Conservation (phyloP, 2,329 filamentous ascomycete species). For the Fusarium succisae region DNA sequence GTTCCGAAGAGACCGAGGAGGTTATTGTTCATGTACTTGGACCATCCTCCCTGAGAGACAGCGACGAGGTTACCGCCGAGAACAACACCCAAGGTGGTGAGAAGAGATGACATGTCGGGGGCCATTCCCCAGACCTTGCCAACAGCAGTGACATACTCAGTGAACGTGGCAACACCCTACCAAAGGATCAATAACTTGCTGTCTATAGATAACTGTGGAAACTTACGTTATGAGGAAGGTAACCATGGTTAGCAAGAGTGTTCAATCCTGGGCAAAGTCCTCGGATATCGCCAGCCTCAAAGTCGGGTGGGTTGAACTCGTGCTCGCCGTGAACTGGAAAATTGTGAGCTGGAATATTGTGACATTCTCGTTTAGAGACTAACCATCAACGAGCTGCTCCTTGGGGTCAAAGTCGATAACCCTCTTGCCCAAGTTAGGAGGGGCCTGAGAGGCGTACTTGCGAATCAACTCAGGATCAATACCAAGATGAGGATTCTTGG, state of each 20-base stretch:
- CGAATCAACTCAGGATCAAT: constrained; percentile 32
- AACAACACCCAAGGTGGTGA: constrained; percentile 31
- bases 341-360: background rate
- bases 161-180: background rate
- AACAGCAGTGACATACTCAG: constrained; percentile 26
- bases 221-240: constrained; percentile 33
- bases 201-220: rapidly evolving
- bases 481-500: constrained; percentile 16
- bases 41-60: constrained; percentile 40
- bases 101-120: constrained; percentile 10
- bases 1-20: constrained; percentile 53
- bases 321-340: constrained; percentile 19
- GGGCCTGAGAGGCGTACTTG: constrained; percentile 25
- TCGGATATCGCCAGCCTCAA: constrained; percentile 26
- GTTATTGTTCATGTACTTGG: constrained; percentile 54
- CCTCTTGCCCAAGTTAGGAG: constrained; percentile 11
- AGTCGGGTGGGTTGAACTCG: constrained; percentile 22
- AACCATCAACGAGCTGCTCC: constrained; percentile 29
- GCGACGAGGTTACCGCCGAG: constrained; percentile 53
- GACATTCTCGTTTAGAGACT: rapidly evolving
- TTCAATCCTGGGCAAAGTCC: constrained; percentile 35
- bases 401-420: constrained; percentile 22
- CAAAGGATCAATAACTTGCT: background rate
- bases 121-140: constrained; percentile 32
- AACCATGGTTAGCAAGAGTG: constrained; percentile 34